Percentiles rank a stretch among this genome's conserved stretches.
Conservation (phyloP, 176 grass and related monocot species). For the Ananas comosus region DNA sequence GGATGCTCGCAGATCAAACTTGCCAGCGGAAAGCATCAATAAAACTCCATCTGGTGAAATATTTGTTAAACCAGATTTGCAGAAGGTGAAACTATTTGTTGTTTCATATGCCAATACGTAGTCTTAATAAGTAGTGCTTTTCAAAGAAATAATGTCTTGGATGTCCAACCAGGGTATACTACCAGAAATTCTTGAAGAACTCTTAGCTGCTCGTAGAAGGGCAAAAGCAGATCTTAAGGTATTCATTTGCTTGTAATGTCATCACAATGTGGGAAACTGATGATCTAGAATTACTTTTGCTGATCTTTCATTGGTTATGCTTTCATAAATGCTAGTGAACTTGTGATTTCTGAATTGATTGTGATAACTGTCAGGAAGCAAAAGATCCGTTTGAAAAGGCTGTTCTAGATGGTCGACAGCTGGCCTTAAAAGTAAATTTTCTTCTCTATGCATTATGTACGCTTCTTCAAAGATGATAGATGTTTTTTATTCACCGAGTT, state of each 20-base stretch:
- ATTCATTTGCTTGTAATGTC: slow-evolving; percentile 18
- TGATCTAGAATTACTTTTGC: not conserved
- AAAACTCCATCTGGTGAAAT: slow-evolving; percentile 93
- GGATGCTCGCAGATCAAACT: slow-evolving; percentile 69
- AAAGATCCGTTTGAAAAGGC: slow-evolving; percentile 95
- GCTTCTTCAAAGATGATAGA: slow-evolving; percentile 20
- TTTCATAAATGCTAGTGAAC: not conserved
- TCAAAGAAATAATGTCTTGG: slow-evolving; percentile 18
- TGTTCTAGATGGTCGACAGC: slow-evolving; percentile 93
- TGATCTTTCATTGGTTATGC: not conserved
- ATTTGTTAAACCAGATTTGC: slow-evolving; percentile 88
- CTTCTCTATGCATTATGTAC: slow-evolving; percentile 7
- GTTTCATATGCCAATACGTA: not conserved
- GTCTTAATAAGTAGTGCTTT: slow-evolving; percentile 6
- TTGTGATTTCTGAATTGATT: not conserved
- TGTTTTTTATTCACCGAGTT: not conserved
- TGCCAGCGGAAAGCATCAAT: slow-evolving; percentile 71
- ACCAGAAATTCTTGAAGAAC: slow-evolving; percentile 95
- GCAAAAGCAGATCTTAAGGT: slow-evolving; percentile 99
- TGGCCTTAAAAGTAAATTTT: slow-evolving; percentile 74
- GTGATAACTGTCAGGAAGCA: slow-evolving; percentile 54
- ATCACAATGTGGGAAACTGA: slow-evolving; percentile 7
- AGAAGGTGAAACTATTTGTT: slow-evolving; percentile 56
- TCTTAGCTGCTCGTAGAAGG: slow-evolving; percentile 91
- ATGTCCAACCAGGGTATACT: slow-evolving; percentile 73